Conservation (phyloP, 2,329 filamentous ascomycete genomes). For the Pyricularia sp. region DNA sequence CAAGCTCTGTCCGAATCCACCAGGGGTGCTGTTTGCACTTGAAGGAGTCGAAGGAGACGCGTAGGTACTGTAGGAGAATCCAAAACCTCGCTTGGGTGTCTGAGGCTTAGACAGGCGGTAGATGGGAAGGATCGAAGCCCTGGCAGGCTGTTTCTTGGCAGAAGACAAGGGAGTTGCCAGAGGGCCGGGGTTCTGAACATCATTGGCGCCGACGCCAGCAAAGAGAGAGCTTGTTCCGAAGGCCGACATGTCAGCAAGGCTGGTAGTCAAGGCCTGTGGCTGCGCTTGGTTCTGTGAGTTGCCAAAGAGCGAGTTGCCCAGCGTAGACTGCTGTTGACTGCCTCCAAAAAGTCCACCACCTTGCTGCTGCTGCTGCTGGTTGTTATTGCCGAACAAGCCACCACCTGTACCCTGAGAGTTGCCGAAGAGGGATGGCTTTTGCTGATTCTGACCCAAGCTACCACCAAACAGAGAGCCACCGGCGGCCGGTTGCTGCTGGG, state of each 20-base stretch:
- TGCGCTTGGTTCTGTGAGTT: conserved; percentile 40
- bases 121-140: conserved; percentile 71
- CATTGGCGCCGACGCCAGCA: conserved; percentile 56
- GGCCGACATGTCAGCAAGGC: conserved; percentile 73
- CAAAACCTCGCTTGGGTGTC: conserved; percentile 80
- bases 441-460: conserved; percentile 37
- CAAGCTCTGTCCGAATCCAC: conserved; percentile 53
- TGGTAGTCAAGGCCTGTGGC: conserved; percentile 64
- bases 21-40: conserved; percentile 60
- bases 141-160: conserved; percentile 57
- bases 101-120: conserved; percentile 77
- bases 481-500: conserved; percentile 26
- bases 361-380: conserved; percentile 32
- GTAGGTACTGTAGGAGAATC: conserved; percentile 89
- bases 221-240: conserved; percentile 88
- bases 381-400: conserved; percentile 45
- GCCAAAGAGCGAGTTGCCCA: conserved; percentile 51
- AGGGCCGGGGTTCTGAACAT: conserved; percentile 67
- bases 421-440: conserved; percentile 48
- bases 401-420: conserved; percentile 31
- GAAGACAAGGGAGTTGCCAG: conserved; percentile 82
- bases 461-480: conserved; percentile 36
- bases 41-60: conserved; percentile 68
- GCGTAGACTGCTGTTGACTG: conserved; percentile 36
- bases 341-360: conserved; percentile 34